Percentiles rank a stretch among this genome's conserved stretches.
Evolutionary conservation across 1,139 yeast species (phyloP).

Genomic region (Lodderomyces parapsilosis): DNA sequence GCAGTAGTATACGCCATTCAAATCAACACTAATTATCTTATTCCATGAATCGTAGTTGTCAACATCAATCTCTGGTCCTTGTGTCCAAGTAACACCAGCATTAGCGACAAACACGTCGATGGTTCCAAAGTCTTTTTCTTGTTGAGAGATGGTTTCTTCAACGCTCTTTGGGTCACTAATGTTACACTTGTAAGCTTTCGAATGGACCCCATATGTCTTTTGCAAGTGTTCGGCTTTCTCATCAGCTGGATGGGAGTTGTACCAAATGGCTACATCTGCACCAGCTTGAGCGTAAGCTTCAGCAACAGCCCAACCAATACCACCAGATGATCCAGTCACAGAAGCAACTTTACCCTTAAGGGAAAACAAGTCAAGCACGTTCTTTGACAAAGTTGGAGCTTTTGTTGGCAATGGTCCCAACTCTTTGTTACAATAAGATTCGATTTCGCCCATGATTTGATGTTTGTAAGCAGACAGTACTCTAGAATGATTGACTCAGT

Average conservation of each 20-base stretch:
- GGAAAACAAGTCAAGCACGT: conserved; percentile 53
- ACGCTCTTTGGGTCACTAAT: no score
- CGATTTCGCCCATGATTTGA: conserved; percentile 10
- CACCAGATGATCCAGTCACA: conserved; percentile 85
- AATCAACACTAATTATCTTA: conserved; percentile 65
- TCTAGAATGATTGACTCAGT: no score
- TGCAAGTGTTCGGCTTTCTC: conserved; percentile 56
- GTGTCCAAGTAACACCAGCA: conserved; percentile 88
- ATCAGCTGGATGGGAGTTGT: conserved; percentile 54
- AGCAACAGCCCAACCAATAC: conserved; percentile 84
- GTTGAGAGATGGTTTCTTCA: no score
- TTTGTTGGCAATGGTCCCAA: conserved; percentile 29
- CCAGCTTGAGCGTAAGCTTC: conserved; percentile 89
- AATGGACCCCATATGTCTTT: conserved; percentile 62
- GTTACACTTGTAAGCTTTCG: conserved; percentile 74
- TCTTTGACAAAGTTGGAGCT: conserved; percentile 28
- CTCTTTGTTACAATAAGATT: conserved; percentile 23
- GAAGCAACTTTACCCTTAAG: conserved; percentile 84
- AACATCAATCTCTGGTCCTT: conserved; percentile 65
- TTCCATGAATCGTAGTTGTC: conserved; percentile 50
- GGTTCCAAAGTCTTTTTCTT: no score
- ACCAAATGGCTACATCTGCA: conserved; percentile 86
- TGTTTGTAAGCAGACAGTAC: no score
- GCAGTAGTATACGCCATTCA: conserved; percentile 75
- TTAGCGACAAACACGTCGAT: conserved; percentile 87